A percentile compares a stretch with the other conserved stretches of the same genome.
phyloP scores from a whole-genome alignment of 1,284 basidiomycete genomes.

The Farysia itapuensis region DNA sequence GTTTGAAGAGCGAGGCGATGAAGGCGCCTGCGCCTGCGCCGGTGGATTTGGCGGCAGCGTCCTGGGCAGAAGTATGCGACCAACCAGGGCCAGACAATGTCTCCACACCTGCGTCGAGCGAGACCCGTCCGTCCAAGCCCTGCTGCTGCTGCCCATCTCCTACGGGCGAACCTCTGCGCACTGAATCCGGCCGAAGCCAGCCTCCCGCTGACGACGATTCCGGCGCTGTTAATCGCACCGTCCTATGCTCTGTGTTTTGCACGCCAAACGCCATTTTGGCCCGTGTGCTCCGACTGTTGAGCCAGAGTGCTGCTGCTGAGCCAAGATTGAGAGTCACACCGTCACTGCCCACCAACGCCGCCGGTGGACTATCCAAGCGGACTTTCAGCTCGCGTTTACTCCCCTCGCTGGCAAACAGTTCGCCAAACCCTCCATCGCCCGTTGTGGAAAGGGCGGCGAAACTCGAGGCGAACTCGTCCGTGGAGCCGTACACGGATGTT shows the following conservation, averaged over 20 bases:
- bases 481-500: constrained; percentile 6
- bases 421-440: constrained; percentile 7
- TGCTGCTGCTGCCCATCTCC: too few species aligned
- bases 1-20: too few species aligned
- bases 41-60: too few species aligned
- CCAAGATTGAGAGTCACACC: constrained; percentile 12
- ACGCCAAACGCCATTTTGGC: constrained; percentile 9
- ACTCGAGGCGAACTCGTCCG: constrained; percentile 9
- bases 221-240: constrained; percentile 8
- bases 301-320: constrained; percentile 1
- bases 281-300: constrained; percentile 13
- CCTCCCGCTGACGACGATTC: constrained; percentile 7
- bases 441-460: constrained; percentile 8
- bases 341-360: constrained; percentile 7
- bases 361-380: constrained; percentile 15
- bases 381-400: constrained; percentile 16
- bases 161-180: constrained; percentile 7
- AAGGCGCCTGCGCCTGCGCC: too few species aligned
- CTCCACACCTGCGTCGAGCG: not conserved
- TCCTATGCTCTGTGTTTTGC: constrained; percentile 13
- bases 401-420: constrained; percentile 29
- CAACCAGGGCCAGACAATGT: constrained; percentile 28
- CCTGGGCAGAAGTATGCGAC: constrained; percentile 18
- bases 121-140: not conserved
- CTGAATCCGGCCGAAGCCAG: constrained; percentile 23